These are phyloP conservation scores for Trichopus zeylanicus DNA, from an alignment of 116 monocot species.

Conservation along the genomic window DNA sequence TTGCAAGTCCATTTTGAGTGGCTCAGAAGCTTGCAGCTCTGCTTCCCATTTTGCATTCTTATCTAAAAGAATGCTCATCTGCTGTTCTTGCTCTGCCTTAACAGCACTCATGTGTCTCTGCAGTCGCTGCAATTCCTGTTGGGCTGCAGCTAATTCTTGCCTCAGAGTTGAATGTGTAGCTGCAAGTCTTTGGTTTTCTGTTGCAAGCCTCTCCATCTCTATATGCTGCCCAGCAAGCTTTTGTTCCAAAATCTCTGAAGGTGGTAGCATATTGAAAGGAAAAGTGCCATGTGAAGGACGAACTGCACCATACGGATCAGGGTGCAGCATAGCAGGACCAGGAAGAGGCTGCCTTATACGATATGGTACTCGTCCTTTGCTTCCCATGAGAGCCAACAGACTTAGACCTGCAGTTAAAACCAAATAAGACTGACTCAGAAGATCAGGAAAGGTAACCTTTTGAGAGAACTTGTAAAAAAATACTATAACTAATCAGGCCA, in stretches of 20 bases:
- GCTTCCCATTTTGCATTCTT: slow-evolving; percentile 66
- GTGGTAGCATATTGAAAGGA: slow-evolving; percentile 61
- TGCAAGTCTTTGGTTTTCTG: slow-evolving; percentile 52
- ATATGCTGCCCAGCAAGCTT: slow-evolving; percentile 50
- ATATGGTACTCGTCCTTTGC: slow-evolving; percentile 56
- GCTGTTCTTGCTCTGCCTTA: slow-evolving; percentile 46
- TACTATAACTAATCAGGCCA: no score
- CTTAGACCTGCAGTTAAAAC: background rate
- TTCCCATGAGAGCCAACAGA: slow-evolving; percentile 35
- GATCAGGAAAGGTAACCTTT: background rate
- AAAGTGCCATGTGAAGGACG: slow-evolving; percentile 42
- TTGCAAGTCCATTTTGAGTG: slow-evolving; percentile 44
- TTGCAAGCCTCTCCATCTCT: slow-evolving; percentile 53
- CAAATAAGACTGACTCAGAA: background rate
- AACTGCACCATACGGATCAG: slow-evolving; percentile 40
- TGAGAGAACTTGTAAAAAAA: no score
- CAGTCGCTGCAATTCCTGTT: slow-evolving; percentile 54
- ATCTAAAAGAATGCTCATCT: slow-evolving; percentile 37
- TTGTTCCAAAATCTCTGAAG: slow-evolving; percentile 54
- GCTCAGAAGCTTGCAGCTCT: slow-evolving; percentile 34
- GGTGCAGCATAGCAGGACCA: slow-evolving; percentile 39
- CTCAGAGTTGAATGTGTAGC: slow-evolving; percentile 51
- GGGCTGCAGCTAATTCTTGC: slow-evolving; percentile 46
- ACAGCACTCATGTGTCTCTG: slow-evolving; percentile 33
- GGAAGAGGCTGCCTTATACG: slow-evolving; percentile 39